These are phyloP conservation scores for Diplodia sapinea DNA, from an alignment of 2,329 filamentous ascomycete species.

Conservation along the genomic window DNA sequence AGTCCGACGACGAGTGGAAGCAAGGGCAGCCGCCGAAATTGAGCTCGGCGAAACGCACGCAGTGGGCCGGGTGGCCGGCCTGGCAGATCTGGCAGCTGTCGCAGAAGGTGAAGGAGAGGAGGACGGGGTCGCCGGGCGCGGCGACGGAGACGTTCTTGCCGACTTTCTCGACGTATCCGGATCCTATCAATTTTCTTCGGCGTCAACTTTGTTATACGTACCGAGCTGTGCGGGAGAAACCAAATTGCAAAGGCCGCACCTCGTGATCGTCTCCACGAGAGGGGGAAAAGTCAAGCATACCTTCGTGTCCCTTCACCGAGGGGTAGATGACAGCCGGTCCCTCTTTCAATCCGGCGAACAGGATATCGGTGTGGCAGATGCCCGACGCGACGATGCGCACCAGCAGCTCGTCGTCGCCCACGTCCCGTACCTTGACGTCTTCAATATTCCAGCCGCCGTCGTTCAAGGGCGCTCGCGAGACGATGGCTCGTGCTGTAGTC, in stretches of 20 bases:
- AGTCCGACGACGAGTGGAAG: conserved; percentile 36
- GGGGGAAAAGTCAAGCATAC: conserved; percentile 37
- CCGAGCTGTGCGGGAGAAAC: no score
- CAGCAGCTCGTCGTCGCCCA: conserved; percentile 56
- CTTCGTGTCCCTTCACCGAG: conserved; percentile 61
- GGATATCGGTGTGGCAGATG: conserved; percentile 62
- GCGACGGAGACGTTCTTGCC: conserved; percentile 52
- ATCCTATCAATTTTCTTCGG: not conserved
- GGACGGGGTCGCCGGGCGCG: conserved; percentile 53
- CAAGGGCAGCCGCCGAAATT: conserved; percentile 49
- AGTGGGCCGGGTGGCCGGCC: conserved; percentile 56
- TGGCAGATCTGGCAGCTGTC: conserved; percentile 56
- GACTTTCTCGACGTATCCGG: conserved; percentile 57
- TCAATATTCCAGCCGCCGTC: conserved; percentile 50
- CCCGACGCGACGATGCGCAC: conserved; percentile 61
- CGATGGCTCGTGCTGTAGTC: conserved; percentile 43
- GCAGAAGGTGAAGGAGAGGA: conserved; percentile 58
- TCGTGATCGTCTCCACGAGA: no score
- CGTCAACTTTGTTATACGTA: not conserved
- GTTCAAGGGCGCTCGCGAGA: conserved; percentile 46
- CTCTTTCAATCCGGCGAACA: conserved; percentile 51
- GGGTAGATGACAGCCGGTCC: conserved; percentile 50
- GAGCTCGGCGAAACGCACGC: conserved; percentile 54
- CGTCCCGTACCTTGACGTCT: conserved; percentile 45
- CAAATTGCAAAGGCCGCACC: no score